Base-by-base conservation (phyloP, 768 basidiomycete genomes). In the Podaxis mareebaensis region DNA sequence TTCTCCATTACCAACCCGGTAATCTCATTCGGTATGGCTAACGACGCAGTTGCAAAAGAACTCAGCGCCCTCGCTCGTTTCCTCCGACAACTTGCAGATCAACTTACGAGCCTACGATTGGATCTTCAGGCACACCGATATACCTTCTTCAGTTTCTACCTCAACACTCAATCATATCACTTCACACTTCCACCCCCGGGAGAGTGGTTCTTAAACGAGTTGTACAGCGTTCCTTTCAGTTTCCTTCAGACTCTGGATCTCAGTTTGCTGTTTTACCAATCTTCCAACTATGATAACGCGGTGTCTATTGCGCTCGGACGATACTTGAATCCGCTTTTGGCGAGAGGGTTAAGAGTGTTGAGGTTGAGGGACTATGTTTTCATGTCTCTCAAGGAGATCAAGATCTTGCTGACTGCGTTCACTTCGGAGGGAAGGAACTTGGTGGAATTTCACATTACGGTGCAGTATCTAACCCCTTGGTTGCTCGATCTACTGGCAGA, bases 341-440 rank as follows among this genome's bases (percentile, higher is more conserved):
- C 20, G 38, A 57, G 55, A 42, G 55, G 55, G 10, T 11, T 57
- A 38, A 40, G 22, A 22, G 40, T 15, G 20, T 42, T 57, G 22
- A 57, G 20, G 28, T 12, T 57, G 26, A 57, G 55, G 13, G 55
- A 57, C 40, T 57, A 57, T 42, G 12, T 26, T 15, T 57, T 57
- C 15, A 24, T 20, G 12, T 42, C 55, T 24, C 20, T 40, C 20
- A 20, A 28, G 13, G 39, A 57, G 20, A 24, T 57, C 39, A 15
- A n/a, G 38, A 17, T 12, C 10, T 17, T 57, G 24, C n/a, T 57
- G 39, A 28, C 22, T 15, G 38, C 55, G 7, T 57, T 44, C 20
- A 13, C 40, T 24, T 13, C 17, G 20, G 40, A 57, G 55, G 55
- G 40, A 11, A 42, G 20, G 17, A 22, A 38, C 7, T 38, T 57